A percentile compares a stretch with the other conserved stretches of the same genome.
phyloP scores from a whole-genome alignment of 2,329 filamentous ascomycete species.

The Trichoderma aggressivum region DNA sequence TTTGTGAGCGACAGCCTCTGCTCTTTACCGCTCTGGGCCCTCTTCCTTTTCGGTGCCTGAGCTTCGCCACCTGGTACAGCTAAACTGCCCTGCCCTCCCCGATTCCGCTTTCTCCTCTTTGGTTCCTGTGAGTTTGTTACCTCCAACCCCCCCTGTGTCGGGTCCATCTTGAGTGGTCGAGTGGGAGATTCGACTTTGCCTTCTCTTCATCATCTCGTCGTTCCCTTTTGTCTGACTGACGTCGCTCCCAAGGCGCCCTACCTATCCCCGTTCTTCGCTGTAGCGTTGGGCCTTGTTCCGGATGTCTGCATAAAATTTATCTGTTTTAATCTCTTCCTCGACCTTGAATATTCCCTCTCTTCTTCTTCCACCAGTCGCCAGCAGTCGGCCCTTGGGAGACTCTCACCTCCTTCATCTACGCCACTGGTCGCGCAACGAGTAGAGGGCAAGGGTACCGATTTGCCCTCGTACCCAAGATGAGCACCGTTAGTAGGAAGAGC shows the following conservation, averaged over 20 bases:
- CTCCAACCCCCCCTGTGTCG: slow-evolving; percentile 4
- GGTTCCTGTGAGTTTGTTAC: slow-evolving; percentile 10
- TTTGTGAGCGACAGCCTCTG: slow-evolving; percentile 9
- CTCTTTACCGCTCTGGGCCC: neutral
- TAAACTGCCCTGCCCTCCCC: slow-evolving; percentile 8
- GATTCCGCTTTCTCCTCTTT: slow-evolving; percentile 6
- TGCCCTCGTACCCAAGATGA: slow-evolving; percentile 44
- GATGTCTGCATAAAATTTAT: slow-evolving; percentile 13
- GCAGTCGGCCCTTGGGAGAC: neutral
- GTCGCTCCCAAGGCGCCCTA: neutral
- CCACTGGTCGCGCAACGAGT: neutral
- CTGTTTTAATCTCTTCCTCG: slow-evolving; percentile 1
- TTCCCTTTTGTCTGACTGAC: slow-evolving; percentile 4
- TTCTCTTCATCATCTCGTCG: neutral
- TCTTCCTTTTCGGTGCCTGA: slow-evolving; percentile 15
- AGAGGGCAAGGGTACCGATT: neutral
- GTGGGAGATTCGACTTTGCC: neutral
- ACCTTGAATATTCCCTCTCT: neutral
- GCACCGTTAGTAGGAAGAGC: slow-evolving; percentile 52
- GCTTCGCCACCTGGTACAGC: slow-evolving; percentile 17
- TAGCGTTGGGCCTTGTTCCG: slow-evolving; percentile 8
- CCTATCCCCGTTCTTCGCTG: neutral
- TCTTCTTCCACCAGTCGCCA: neutral
- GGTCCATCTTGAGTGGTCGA: slow-evolving; percentile 5
- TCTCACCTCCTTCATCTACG: neutral